Conservation (phyloP, 768 basidiomycete species). For the Podaxis sp. region DNA sequence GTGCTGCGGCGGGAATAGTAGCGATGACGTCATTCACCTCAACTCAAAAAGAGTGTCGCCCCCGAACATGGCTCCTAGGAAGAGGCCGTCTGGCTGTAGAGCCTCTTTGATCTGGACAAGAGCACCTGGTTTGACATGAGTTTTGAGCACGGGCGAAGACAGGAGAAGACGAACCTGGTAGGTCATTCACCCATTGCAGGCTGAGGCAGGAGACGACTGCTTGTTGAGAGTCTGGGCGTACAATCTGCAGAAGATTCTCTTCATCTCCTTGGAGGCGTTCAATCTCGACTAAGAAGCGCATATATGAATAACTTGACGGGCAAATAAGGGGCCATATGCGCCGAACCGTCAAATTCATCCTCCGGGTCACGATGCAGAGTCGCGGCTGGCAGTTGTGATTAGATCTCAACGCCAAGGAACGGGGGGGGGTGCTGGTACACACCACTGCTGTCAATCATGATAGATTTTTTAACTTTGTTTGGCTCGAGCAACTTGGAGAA, state of each 20-base stretch:
- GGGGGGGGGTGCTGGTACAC: slow-evolving; percentile 21
- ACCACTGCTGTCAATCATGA: slow-evolving; percentile 91
- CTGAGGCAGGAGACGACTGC: slow-evolving; percentile 89
- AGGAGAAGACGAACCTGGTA: slow-evolving; percentile 66
- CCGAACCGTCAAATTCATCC: slow-evolving; percentile 75
- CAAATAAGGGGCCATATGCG: slow-evolving; percentile 2
- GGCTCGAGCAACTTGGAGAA: slow-evolving; percentile 80
- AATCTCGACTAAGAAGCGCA: slow-evolving; percentile 57
- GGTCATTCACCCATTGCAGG: slow-evolving; percentile 97
- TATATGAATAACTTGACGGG: slow-evolving; percentile 11
- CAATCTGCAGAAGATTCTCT: slow-evolving; percentile 66
- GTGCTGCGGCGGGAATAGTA: background rate
- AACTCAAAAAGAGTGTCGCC: slow-evolving; percentile 97
- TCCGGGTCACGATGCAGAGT: slow-evolving; percentile 77
- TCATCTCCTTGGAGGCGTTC: slow-evolving; percentile 83
- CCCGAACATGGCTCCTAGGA: slow-evolving; percentile 92
- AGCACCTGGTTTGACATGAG: slow-evolving; percentile 49
- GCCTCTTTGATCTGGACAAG: slow-evolving; percentile 86
- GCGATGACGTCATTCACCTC: slow-evolving; percentile 40
- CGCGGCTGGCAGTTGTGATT: slow-evolving; percentile 42
- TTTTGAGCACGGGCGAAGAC: background rate
- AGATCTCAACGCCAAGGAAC: background rate
- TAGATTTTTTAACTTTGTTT: slow-evolving; percentile 64
- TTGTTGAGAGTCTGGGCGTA: slow-evolving; percentile 80
- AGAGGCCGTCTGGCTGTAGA: slow-evolving; percentile 88